Percentiles rank a stretch among this genome's conserved stretches.
Evolutionary conservation across 495 filamentous ascomycete genomes (phyloP).

Genomic region (Hypoxylon crocopeplum): DNA sequence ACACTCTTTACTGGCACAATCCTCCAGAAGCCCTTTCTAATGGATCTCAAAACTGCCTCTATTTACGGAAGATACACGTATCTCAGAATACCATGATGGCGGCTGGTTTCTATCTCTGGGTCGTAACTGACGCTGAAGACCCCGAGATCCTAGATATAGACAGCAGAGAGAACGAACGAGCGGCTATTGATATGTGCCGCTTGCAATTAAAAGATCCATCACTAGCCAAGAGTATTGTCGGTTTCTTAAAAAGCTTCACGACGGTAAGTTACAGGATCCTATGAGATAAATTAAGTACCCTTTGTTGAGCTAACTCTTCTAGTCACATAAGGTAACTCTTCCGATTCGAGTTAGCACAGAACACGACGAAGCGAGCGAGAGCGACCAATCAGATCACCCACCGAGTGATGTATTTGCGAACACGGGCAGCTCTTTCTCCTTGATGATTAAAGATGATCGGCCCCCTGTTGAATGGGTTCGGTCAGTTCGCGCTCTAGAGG

Average conservation of each 20-base stretch:
- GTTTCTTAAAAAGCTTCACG: neutral
- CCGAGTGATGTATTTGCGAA: neutral
- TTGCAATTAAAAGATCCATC: neutral
- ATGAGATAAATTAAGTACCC: too few relatives aligned
- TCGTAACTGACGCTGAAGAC: neutral
- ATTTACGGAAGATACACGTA: neutral
- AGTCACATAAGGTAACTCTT: too few relatives aligned
- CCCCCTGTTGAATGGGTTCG: neutral
- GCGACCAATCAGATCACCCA: too few relatives aligned
- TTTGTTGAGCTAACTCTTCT: too few relatives aligned
- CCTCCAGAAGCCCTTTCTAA: neutral
- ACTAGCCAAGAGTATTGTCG: neutral
- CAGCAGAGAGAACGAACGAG: neutral
- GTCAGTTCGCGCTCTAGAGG: neutral
- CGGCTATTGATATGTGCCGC: neutral
- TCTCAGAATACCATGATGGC: neutral
- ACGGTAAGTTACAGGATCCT: neutral
- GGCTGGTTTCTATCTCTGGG: neutral
- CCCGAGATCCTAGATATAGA: neutral
- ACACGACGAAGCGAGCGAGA: too few relatives aligned
- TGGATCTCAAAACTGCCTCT: neutral
- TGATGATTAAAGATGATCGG: neutral
- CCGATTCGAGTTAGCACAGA: too few relatives aligned
- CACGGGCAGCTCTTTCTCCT: neutral
- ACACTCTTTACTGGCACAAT: neutral